These are phyloP conservation scores for Staphylotrichum tortipilum DNA, from an alignment of 495 filamentous ascomycete genomes.

Conservation along the genomic window DNA sequence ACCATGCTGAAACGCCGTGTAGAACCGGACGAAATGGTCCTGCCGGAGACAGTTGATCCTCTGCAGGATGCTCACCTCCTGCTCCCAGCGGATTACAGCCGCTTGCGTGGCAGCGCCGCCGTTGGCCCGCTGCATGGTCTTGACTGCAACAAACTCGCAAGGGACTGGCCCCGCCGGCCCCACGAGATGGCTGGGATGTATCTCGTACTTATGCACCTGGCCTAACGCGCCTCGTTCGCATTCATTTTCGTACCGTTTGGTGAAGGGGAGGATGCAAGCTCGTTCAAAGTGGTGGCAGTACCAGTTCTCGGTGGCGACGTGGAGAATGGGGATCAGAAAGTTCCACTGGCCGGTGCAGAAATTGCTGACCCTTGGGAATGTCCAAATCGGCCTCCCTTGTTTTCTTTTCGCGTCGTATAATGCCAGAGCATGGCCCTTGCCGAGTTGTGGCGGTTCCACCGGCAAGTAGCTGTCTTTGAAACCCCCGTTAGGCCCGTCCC, in stretches of 20 bases:
- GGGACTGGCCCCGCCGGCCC: not conserved
- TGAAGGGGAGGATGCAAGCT: not conserved
- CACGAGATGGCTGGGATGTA: not conserved
- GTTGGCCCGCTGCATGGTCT: not conserved
- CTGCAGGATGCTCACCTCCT: not conserved
- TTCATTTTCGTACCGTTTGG: not conserved
- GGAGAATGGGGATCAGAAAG: not conserved
- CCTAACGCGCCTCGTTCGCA: not conserved
- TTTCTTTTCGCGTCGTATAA: not conserved
- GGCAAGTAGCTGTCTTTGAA: not conserved
- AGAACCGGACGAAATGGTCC: not conserved
- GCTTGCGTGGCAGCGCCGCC: not conserved
- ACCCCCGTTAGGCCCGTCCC: not conserved
- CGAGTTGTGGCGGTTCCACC: not conserved
- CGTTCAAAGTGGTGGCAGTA: not conserved
- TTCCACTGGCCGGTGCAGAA: constrained; percentile 1
- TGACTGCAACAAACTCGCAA: not conserved
- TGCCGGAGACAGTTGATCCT: constrained; percentile 4
- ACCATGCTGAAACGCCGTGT: not conserved
- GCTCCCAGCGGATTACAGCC: not conserved
- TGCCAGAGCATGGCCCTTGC: not conserved
- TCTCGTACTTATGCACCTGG: constrained; percentile 2
- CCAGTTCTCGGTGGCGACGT: not conserved
- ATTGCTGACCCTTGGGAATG: not conserved
- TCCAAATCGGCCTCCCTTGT: not conserved